Evolutionary conservation across 768 basidiomycete species (phyloP), one percentile per base, ranked within the genome.

Genomic region (Calocybe indica): DNA sequence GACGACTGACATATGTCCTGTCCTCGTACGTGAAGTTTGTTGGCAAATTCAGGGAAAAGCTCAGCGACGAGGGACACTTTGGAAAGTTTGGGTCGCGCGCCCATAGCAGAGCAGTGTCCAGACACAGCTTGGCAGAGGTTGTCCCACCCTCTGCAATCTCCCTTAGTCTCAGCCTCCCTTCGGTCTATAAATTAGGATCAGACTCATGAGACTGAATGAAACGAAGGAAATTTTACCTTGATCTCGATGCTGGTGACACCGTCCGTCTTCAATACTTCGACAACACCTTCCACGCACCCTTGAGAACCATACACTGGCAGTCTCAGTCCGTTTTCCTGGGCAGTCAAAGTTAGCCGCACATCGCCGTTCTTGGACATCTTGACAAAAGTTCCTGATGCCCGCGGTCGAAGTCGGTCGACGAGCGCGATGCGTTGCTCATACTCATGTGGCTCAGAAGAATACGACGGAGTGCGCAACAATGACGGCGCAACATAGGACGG

Each of bases 101-200:
- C 85, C 84, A 90, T 14, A 90, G 68, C 13, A 76, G 58, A 22
- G 65, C 61, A 7, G 71, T 76, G 50, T 75, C 73, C 38, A 78
- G 63, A 54, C 77, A 82, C 2, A 88, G 54, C 37, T 67, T 75
- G 28, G 68, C 68, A 14, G 72, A 70, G 14, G 74, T 69, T 6
- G 73, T 70, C 9, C 87, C 87, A n/a, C 79, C 80, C 50, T 79
- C 85, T 3, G 77, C 85, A 15, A 85, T 70, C 58, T 87, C 84
- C 49, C 76, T 75, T 39, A 87, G 55, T 43, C 65, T 61, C 41
- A 88, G 65, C 35, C 64, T 70, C 9, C 84, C 85, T 58, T 85
- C 81, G 22, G 85, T 69, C 85, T 86, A 53, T 28, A 30, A 51
- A n/a, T 13, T 13, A 14, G 15, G 7, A 41, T 14, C 47, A 49